Percentiles rank a stretch among this genome's conserved stretches.
These are phyloP conservation scores for Diaporthe ilicicola DNA, from an alignment of 2,329 filamentous ascomycete species.

Conservation along the genomic window DNA sequence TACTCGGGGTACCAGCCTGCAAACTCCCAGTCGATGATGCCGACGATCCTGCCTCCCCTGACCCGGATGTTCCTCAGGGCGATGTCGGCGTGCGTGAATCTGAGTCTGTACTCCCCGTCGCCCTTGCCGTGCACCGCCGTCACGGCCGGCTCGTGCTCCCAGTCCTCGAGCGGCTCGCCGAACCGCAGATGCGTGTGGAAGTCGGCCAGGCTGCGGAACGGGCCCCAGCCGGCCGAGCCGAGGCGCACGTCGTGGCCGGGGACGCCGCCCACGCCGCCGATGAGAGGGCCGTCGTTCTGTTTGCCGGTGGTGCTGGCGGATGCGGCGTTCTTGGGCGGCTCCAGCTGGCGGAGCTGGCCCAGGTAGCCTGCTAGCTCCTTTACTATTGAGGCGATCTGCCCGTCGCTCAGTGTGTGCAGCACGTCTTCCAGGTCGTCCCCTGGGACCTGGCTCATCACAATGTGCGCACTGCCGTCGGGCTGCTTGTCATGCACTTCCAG, in stretches of 20 bases:
- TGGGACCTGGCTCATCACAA: constrained; percentile 20
- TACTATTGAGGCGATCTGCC: not conserved
- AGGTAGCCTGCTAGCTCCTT: constrained; percentile 15
- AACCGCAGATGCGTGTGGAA: constrained; percentile 27
- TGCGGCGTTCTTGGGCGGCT: not conserved
- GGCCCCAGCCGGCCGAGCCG: not conserved
- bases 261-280: constrained; percentile 12
- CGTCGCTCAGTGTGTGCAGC: not conserved
- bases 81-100: constrained; percentile 60
- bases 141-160: constrained; percentile 9
- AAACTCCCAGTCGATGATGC: constrained; percentile 56
- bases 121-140: constrained; percentile 13
- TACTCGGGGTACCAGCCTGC: constrained; percentile 55
- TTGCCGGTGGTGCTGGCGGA: no score
- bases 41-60: constrained; percentile 47
- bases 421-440: not conserved
- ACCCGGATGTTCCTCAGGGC: constrained; percentile 53
- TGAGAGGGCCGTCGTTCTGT: no score
- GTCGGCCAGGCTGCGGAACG: not conserved
- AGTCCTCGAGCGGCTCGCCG: constrained; percentile 1
- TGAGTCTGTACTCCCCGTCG: not conserved
- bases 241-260: not conserved
- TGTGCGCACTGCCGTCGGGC: not conserved
- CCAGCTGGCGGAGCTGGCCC: constrained; percentile 9
- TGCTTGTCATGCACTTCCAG: constrained; percentile 7